Conservation (phyloP, 106 monocot species). For the Acorus calamus region DNA sequence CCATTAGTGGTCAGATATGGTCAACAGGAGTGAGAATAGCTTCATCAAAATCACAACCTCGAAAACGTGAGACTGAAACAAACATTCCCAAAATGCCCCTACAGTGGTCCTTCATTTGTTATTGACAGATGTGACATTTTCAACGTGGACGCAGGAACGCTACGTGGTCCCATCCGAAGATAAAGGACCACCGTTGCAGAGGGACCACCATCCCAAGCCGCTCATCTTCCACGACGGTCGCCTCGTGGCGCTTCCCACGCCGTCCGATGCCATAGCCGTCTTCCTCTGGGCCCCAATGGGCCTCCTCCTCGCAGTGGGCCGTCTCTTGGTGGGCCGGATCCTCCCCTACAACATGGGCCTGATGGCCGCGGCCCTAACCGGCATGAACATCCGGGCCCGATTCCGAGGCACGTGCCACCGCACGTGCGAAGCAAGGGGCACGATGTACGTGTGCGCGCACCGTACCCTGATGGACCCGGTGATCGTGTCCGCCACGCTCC, state of each 20-base stretch:
- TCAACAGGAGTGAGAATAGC: no score
- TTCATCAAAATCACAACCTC: no score
- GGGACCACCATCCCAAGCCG: constrained; percentile 35
- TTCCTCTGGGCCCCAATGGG: constrained; percentile 54
- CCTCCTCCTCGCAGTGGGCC: constrained; percentile 16
- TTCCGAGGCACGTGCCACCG: background rate
- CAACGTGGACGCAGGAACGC: constrained; percentile 13
- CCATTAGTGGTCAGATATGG: no score
- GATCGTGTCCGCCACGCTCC: constrained; percentile 17
- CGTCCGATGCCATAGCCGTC: constrained; percentile 11
- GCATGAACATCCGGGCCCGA: constrained; percentile 24
- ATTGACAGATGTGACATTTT: no score
- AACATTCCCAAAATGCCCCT: no score
- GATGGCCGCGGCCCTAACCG: constrained; percentile 15
- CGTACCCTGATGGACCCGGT: constrained; percentile 47
- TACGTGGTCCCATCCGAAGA: constrained; percentile 12
- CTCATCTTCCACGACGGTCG: constrained; percentile 75
- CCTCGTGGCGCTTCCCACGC: constrained; percentile 28
- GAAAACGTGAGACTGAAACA: no score
- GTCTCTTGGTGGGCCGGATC: constrained; percentile 20
- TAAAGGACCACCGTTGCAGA: constrained; percentile 4
- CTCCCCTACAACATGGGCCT: constrained; percentile 24
- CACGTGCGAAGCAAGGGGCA: background rate
- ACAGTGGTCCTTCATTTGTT: no score
- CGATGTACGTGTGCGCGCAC: constrained; percentile 36